Evolutionary conservation across 2,329 filamentous ascomycete genomes (phyloP).

Genomic region (Ascochyta lentis): DNA sequence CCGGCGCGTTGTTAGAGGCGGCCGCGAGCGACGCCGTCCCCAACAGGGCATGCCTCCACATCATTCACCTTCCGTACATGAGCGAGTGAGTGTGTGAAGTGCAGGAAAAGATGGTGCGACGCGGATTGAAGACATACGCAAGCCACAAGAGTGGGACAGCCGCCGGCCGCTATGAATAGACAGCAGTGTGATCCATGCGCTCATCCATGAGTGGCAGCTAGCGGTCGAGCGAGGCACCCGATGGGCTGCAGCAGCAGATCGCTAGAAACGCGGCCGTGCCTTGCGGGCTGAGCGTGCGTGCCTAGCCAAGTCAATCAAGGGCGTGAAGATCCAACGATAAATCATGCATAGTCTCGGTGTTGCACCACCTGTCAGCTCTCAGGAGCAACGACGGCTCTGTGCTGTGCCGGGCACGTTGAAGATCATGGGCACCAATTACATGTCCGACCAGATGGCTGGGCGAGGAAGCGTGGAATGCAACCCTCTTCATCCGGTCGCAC

Average conservation of each 20-base stretch:
- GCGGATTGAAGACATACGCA: constrained; percentile 9
- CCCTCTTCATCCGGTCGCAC: constrained; percentile 6
- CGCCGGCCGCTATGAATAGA: constrained; percentile 33
- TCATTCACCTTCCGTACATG: constrained; percentile 24
- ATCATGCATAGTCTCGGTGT: constrained; percentile 2
- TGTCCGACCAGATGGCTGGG: neutral
- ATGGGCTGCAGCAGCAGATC: constrained; percentile 22
- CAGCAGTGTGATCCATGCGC: constrained; percentile 32
- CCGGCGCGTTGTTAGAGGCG: constrained; percentile 18
- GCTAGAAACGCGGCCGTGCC: constrained; percentile 30
- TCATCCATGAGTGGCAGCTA: constrained; percentile 25
- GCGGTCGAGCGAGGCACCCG: constrained; percentile 19
- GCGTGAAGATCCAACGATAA: neutral
- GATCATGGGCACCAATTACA: constrained; percentile 2
- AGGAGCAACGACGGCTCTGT: neutral
- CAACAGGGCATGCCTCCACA: constrained; percentile 33
- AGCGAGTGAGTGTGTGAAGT: constrained; percentile 19
- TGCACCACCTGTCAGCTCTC: constrained; percentile 8
- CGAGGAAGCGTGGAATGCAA: constrained; percentile 13
- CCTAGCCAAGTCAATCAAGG: constrained; percentile 1
- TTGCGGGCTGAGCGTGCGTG: constrained; percentile 24
- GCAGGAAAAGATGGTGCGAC: constrained; percentile 20
- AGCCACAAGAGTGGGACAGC: constrained; percentile 7
- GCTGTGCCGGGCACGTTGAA: constrained; percentile 3
- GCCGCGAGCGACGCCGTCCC: constrained; percentile 22